Base-by-base conservation (phyloP, 176 grass and related monocot species). In the Puya raimondii region DNA sequence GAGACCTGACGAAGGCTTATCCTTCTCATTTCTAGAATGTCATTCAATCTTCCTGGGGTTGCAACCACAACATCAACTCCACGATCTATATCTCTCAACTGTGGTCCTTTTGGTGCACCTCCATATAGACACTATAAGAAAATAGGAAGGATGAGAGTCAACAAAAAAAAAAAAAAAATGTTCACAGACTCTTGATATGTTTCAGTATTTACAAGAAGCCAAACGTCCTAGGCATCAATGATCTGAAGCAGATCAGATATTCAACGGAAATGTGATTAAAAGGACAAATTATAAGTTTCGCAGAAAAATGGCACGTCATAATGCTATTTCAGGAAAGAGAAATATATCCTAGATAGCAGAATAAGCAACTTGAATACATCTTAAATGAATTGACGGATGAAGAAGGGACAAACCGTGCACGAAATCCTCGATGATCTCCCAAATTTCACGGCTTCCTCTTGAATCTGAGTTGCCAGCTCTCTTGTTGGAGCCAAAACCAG, bases 11-110 rank as follows among this genome's bases (percentile, higher is more conserved):
- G 73, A 48, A 91, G 85, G 71, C 85, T 91, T 26, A 91, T 70
- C 68, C 67, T 88, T 77, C 82, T 74, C 89, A 99, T 99, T 78
- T 99, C 89, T 59, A 99, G 57, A 69, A 99, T 99, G 66, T 99
- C 94, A 73, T 92, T 92, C 64, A 99, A 79, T 72, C 94, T 88
- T 69, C 94, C 94, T 76, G 94, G 94, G 81, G 94, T 99, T 63
- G 94, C 94, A 83, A 93, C 89, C 80, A 99, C 89, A 71, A 99
- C 79, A 81, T 99, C 94, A 61, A 99, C 94, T 33, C 94, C 94
- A 66, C 89, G 83, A 58, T 99, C 94, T 64, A 99, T 68, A 75
- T 91, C 94, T 74, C 82, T 90, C 74, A 99, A 76, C 76, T 99
- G 94, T 14, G 89, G 90, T 16, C 89, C 94, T 82, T 99, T 99